Conservation (phyloP, 1,139 yeast species). For the Taphrina communis region DNA sequence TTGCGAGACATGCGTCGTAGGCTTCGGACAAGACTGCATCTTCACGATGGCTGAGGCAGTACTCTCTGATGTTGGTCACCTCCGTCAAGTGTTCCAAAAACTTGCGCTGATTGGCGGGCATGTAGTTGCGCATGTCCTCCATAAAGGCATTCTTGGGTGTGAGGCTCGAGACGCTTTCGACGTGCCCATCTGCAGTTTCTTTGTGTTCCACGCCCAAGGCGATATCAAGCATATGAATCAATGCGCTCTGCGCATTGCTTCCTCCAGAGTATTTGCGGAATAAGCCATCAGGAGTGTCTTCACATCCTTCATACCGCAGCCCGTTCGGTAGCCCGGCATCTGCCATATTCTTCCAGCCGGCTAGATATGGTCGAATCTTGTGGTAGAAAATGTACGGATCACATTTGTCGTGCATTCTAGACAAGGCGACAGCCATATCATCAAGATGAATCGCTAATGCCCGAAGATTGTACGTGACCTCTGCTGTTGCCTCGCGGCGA, state of each 20-base stretch:
- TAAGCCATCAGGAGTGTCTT: constrained; percentile 55
- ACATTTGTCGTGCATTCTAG: constrained; percentile 91
- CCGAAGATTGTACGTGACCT: constrained; percentile 61
- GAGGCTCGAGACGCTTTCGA: constrained; percentile 52
- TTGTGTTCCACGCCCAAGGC: constrained; percentile 75
- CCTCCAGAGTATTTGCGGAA: constrained; percentile 82
- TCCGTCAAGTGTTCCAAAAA: constrained; percentile 67
- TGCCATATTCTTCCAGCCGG: constrained; percentile 94
- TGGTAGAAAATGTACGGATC: constrained; percentile 91
- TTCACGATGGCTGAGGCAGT: constrained; percentile 62
- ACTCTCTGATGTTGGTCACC: constrained; percentile 67
- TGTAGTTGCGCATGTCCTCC: constrained; percentile 81
- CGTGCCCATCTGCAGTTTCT: constrained; percentile 63
- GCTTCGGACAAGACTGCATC: constrained; percentile 59
- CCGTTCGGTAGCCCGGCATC: constrained; percentile 75
- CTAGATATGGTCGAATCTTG: constrained; percentile 83
- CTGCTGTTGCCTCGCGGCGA: constrained; percentile 54
- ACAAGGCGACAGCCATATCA: constrained; percentile 70
- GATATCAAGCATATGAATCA: constrained; percentile 84
- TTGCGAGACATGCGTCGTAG: constrained; percentile 88
- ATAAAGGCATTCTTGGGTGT: constrained; percentile 63
- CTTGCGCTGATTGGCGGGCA: constrained; percentile 85
- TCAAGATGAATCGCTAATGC: constrained; percentile 77
- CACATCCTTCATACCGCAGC: constrained; percentile 46
- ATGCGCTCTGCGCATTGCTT: constrained; percentile 89